Base-by-base conservation (phyloP, 768 basidiomycete species). In the Hebeloma cylindrosporum region DNA sequence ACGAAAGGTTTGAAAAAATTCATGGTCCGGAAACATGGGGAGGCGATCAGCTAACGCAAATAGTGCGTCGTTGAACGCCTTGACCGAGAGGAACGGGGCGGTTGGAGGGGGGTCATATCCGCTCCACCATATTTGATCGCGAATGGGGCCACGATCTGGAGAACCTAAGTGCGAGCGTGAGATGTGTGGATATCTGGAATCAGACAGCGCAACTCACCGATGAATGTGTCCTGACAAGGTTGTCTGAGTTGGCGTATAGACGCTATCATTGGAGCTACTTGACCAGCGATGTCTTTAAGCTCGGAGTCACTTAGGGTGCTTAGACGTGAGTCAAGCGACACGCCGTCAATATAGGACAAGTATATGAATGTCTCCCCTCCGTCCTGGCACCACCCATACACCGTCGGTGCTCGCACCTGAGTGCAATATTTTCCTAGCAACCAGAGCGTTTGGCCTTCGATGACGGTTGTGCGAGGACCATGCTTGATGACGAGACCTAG, bases 361-460 rank as follows among this genome's bases (percentile, higher is more conserved):
- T 50, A 53, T 9, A 47, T 27, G 29, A 53, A 53, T 18, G 16
- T 40, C 22, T 54, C 20, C 7, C 29, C 40, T 20, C 23, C 36
- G 38, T 47, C 45, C 48, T 45, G 21, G 37, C 48, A 50, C 48
- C 50, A 51, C 13, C 45, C 44, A 43, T 46, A 50, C 21, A 54
- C 52, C 33, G 34, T 43, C 7, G 52, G 48, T 14, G 45, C 45
- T 14, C 45, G 49, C 30, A 51, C 33, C 20, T 38, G 21, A 9
- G 40, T 22, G 30, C 41, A 33, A 18, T 39, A 40, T n/a, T 21
- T 42, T 16, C 21, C 23, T n/a, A 54, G 30, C 14, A 41, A 26
- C 53, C 53, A 54, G 13, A 54, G 45, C 14, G 45, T 40, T 31
- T 54, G 53, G 21, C 40, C 50, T 23, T 54, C 53, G 22, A 39